These are phyloP conservation scores for Aspergillus steynii DNA, from an alignment of 495 filamentous ascomycete species.

Conservation along the genomic window DNA sequence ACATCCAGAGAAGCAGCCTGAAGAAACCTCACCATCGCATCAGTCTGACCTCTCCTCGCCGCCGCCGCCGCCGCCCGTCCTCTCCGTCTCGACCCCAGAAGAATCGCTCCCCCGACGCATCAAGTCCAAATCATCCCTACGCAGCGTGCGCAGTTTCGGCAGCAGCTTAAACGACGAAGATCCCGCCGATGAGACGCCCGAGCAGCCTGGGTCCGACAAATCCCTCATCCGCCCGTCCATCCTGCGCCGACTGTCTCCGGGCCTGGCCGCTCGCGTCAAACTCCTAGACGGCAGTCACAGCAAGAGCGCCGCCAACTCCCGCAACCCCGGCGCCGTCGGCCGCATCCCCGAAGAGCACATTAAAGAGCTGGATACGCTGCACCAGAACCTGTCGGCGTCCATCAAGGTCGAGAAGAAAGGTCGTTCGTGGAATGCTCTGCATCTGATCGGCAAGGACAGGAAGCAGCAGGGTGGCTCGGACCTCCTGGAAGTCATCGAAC, in stretches of 20 bases:
- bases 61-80: constrained; percentile 30
- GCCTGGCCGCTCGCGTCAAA: constrained; percentile 75
- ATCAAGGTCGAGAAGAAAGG: constrained; percentile 58
- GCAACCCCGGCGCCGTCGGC: constrained; percentile 55
- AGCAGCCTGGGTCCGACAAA: constrained; percentile 30
- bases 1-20: too few relatives aligned
- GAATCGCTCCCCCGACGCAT: constrained; percentile 36
- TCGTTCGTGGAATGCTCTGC: constrained; percentile 60
- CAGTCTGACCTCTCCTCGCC: constrained; percentile 12
- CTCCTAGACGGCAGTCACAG: constrained; percentile 60
- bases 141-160: constrained; percentile 41
- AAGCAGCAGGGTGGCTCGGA: constrained; percentile 25
- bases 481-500: constrained; percentile 18
- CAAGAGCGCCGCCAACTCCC: constrained; percentile 40
- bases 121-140: constrained; percentile 46
- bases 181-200: constrained; percentile 9
- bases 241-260: constrained; percentile 59
- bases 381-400: constrained; percentile 51
- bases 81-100: constrained; percentile 34
- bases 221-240: constrained; percentile 35
- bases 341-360: constrained; percentile 74
- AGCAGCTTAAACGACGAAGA: constrained; percentile 42
- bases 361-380: constrained; percentile 62
- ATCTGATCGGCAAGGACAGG: constrained; percentile 16
- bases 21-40: background rate